Evolutionary conservation across 2,329 filamentous ascomycete species (phyloP).

Genomic region (Colletotrichum euphorbiae): DNA sequence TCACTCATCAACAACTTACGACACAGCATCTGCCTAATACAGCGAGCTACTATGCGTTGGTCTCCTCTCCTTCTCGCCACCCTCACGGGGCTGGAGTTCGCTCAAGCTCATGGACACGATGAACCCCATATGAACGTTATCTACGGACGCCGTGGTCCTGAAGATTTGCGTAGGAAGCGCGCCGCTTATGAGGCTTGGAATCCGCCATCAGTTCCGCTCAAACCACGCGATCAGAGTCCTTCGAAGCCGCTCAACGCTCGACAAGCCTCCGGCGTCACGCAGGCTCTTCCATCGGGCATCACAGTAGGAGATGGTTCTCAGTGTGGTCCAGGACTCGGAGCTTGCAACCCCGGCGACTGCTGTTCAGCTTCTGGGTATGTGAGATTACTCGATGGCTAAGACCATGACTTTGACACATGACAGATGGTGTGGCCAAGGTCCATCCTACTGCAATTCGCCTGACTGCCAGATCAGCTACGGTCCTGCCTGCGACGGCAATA

Average conservation of each 20-base stretch:
- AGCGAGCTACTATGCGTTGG: constrained; percentile 44
- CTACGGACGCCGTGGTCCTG: constrained; percentile 5
- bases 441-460: constrained; percentile 44
- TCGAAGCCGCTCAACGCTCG: constrained; percentile 34
- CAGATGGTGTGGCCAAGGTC: constrained; percentile 46
- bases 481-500: constrained; percentile 47
- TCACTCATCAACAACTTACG: not conserved
- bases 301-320: constrained; percentile 31
- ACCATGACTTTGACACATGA: not conserved
- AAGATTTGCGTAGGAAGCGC: constrained; percentile 23
- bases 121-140: constrained; percentile 39
- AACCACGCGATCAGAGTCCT: constrained; percentile 4
- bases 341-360: constrained; percentile 48
- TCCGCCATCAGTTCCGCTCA: constrained; percentile 43
- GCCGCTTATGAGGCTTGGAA: constrained; percentile 43
- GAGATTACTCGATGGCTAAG: not conserved
- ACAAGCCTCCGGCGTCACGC: constrained; percentile 27
- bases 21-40: not conserved
- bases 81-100: constrained; percentile 43
- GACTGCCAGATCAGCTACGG: constrained; percentile 47
- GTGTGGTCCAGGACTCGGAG: constrained; percentile 47
- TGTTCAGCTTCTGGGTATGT: constrained; percentile 50
- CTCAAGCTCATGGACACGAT: constrained; percentile 45
- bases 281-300: constrained; percentile 3
- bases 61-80: constrained; percentile 43